Base-by-base conservation (phyloP, 2,329 filamentous ascomycete species). In the Venturia carpophila region DNA sequence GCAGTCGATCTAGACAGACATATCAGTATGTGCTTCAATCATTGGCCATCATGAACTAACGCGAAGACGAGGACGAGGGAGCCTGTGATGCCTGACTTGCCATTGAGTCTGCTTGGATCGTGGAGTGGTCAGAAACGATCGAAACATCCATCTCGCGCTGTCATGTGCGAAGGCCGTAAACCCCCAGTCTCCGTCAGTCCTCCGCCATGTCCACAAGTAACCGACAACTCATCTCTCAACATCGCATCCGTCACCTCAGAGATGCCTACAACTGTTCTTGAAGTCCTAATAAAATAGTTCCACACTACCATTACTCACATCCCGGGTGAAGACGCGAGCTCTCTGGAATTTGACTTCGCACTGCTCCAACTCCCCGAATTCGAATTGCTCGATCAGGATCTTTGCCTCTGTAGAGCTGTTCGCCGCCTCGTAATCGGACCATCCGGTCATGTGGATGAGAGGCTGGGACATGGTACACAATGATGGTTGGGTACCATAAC, bases 1-100 rank as follows among this genome's bases (percentile, higher is more conserved):
- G 87, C 64, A 93, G 79, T 63, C 90, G 85, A 77, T 92, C 89
- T 92, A 69, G 30, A 47, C 60, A 15, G 11, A 60, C 60, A 15
- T 10, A 60, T 75, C 45, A 73, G 70, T 45, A 39, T 64, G 43
- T 65, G 21, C 10, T 10, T 52, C n/a, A 13, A n/a, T 39, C 42
- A 21, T 37, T 60, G 24, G 21, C 47, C 19, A 13, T 7, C 21
- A 34, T 15, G 21, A 62, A 71, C 75, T 58, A 72, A 79, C 77
- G 77, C 41, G 76, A 73, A 42, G 72, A 75, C 11, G 75, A 74
- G 43, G 60, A 61, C 6, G 60, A 37, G 6, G 30, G 30, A 19
- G 27, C 52, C n/a, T 34, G 52, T 13, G 47, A 52, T 17, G 21
- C 21, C n/a, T n/a, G 52, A 37, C 52, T 37, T 19, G 52, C 52